phyloP scores from a whole-genome alignment of 495 filamentous ascomycete genomes.

The Podospora comata region DNA sequence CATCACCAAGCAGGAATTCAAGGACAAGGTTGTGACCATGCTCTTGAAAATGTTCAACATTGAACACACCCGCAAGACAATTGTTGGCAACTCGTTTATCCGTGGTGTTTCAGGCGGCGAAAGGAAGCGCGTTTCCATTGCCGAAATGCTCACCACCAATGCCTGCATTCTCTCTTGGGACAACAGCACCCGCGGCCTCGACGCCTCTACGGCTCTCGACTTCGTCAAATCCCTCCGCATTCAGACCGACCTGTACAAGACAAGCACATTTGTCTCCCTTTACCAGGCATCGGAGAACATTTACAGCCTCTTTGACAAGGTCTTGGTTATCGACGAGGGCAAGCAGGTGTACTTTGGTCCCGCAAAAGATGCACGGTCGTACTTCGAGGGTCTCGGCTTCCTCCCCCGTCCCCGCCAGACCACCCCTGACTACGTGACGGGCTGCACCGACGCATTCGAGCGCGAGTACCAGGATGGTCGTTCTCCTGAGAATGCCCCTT shows the following conservation, averaged over 20 bases:
- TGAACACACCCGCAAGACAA: conserved; percentile 74
- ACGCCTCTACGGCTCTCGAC: conserved; percentile 78
- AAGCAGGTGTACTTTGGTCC: conserved; percentile 80
- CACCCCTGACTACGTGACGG: conserved; percentile 81
- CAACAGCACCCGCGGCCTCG: conserved; percentile 79
- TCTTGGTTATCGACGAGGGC: conserved; percentile 76
- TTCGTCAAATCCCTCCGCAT: conserved; percentile 68
- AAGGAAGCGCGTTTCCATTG: conserved; percentile 72
- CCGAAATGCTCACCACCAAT: conserved; percentile 68
- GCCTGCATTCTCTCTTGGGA: conserved; percentile 76
- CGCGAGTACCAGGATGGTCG: conserved; percentile 68
- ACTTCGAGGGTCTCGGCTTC: conserved; percentile 83
- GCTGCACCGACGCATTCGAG: conserved; percentile 79
- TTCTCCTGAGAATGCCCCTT: conserved; percentile 60
- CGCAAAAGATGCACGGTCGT: conserved; percentile 61
- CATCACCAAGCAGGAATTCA: conserved; percentile 64
- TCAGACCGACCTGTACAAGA: conserved; percentile 75
- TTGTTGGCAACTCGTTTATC: conserved; percentile 76
- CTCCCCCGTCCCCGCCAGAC: conserved; percentile 75
- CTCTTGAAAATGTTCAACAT: conserved; percentile 88
- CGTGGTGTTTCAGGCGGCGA: conserved; percentile 87
- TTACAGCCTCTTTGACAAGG: conserved; percentile 84
- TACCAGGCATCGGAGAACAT: conserved; percentile 85
- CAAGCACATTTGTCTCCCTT: conserved; percentile 73
- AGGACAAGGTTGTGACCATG: conserved; percentile 63